Conservation (phyloP, 768 basidiomycete genomes). For the Trametes cingulata region DNA sequence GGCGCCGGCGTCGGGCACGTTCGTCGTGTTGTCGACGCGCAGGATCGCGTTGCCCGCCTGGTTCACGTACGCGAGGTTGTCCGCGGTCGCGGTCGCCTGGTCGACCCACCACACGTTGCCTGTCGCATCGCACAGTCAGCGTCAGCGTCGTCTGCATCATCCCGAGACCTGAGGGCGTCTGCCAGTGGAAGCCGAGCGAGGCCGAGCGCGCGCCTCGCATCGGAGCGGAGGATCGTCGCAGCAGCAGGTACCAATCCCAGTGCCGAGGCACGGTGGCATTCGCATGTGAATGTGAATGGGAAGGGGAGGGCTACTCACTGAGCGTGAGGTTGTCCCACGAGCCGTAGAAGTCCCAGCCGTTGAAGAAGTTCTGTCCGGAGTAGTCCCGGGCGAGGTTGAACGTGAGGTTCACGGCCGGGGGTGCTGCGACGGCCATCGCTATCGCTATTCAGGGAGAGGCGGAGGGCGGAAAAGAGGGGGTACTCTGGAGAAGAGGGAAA, state of each 20-base stretch:
- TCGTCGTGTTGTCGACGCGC: conserved; percentile 70
- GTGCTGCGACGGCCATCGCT: too few species aligned
- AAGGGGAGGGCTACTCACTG: conserved; percentile 25
- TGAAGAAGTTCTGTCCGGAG: conserved; percentile 44
- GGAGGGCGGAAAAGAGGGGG: neutral
- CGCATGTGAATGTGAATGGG: too few species aligned
- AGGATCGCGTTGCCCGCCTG: conserved; percentile 64
- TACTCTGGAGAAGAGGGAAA: neutral
- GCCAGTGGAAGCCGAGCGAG: too few species aligned
- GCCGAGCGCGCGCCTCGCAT: neutral
- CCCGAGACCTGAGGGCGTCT: too few species aligned
- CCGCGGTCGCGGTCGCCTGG: conserved; percentile 44
- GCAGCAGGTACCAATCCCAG: neutral
- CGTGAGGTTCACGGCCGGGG: conserved; percentile 1
- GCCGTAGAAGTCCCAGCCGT: conserved; percentile 46
- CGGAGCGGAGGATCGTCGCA: too few species aligned
- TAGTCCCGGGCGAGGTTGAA: conserved; percentile 39
- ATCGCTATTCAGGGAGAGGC: too few species aligned
- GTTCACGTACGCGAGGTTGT: conserved; percentile 61
- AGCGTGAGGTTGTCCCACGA: conserved; percentile 42
- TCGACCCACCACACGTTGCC: conserved; percentile 69
- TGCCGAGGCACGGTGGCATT: neutral
- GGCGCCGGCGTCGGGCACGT: conserved; percentile 39
- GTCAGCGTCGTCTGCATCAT: too few species aligned
- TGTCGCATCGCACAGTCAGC: conserved; percentile 24